These are phyloP conservation scores for Thalassiosira hispida DNA, from an alignment of 352 stramenopile genomes.

Conservation along the genomic window DNA sequence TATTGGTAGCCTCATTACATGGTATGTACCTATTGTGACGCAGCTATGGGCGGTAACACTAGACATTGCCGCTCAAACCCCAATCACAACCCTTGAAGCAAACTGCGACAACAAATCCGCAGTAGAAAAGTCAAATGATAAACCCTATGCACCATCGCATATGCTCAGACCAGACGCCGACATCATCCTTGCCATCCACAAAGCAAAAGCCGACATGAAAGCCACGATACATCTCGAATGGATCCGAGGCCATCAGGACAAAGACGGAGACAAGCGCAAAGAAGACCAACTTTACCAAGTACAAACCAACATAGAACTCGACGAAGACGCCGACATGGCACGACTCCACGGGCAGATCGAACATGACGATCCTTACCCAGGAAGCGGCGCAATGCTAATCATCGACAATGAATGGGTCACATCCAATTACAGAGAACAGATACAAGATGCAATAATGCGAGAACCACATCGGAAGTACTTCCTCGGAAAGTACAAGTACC, in stretches of 20 bases:
- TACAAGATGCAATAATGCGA: too few species aligned
- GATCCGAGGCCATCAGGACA: background rate
- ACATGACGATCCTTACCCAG: too few species aligned
- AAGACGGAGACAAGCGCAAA: background rate
- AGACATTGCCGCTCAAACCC: background rate
- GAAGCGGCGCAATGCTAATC: background rate
- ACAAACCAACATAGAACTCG: background rate
- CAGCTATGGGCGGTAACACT: too few species aligned
- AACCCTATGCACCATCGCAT: background rate
- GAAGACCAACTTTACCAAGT: background rate
- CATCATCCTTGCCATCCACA: conserved; percentile 1
- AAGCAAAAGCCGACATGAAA: background rate
- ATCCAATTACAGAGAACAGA: too few species aligned
- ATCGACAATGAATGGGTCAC: too few species aligned
- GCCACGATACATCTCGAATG: background rate
- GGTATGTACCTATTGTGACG: too few species aligned
- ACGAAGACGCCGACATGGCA: background rate
- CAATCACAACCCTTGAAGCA: background rate
- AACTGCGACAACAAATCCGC: background rate
- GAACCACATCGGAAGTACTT: too few species aligned
- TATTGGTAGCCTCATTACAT: too few species aligned
- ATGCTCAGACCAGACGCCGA: background rate
- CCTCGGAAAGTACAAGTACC: too few species aligned
- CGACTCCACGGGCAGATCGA: too few species aligned
- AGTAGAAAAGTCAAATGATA: background rate